Evolutionary conservation across 225 moss, liverwort and hornwort genomes (phyloP), one percentile per base, ranked within the genome.

Genomic region (Physcomitrellopsis africana): DNA sequence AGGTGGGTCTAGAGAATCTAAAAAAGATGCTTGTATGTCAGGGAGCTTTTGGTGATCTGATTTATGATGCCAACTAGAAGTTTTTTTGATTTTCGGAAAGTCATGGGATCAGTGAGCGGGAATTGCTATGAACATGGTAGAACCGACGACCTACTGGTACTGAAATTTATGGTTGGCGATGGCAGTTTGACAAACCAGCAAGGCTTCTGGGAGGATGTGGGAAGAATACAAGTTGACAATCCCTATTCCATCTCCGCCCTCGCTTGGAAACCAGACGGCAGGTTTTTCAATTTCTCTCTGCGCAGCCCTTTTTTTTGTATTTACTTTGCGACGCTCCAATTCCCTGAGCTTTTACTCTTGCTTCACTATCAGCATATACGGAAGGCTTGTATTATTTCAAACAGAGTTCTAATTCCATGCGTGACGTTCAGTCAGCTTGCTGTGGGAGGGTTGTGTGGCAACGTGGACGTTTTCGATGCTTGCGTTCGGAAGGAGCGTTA

Each of bases 201-300:
- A 54, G 85, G 88, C 0, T 82, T 84, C 46, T 97, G 96, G 96
- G 91, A 97, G 81, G 96, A 92, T 58, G 81, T 82, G 56, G 94
- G 94, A 9, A 84, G 86, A 13, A 87, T 92, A 83, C 84, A 81
- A 14, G 80, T 90, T 37, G 86, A 93, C 8, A 89, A 85, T 65
- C 68, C 83, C 10, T 94, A 97, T 71, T 86, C 86, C 3, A 78
- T 97, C 72, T 93, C 94, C 22, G 74, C 91, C 12, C 71, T 94
- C 55, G 89, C 83, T 26, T 97, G 96, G 96, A 97, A 94, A 72
- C 90, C 96, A 66, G 94, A 97, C 23, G 94, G 96, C 81, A 97
- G 96, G 96, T 15, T 11, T 15, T 15, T 8, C 49, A 37, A 37
- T 37, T 37, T 83, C 2, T 66, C 8, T 22, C 42, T 29, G 0